Conservation (phyloP, 208 protist genomes). For the Acanthamoeba healyi region DNA sequence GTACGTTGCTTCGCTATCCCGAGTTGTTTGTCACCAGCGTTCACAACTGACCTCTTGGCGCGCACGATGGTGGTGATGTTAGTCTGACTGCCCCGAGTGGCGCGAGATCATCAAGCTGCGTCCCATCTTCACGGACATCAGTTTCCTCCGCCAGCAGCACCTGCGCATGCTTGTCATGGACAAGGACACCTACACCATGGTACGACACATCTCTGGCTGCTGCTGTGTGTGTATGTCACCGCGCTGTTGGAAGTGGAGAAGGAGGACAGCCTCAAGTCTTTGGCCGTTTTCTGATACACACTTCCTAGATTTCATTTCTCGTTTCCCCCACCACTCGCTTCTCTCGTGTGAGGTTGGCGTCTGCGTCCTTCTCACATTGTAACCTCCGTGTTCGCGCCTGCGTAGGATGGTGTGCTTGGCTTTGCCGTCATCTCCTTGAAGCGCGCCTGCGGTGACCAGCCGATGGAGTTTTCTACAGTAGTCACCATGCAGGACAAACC, state of each 20-base stretch:
- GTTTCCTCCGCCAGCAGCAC: conserved; percentile 24
- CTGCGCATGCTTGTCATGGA: conserved; percentile 10
- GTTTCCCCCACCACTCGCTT: too few species aligned
- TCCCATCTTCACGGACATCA: conserved; percentile 37
- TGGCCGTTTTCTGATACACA: background rate
- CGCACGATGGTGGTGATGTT: too few species aligned
- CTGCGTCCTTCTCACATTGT: too few species aligned
- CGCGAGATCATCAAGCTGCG: conserved; percentile 34
- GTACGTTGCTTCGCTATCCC: too few species aligned
- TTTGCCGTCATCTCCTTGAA: conserved; percentile 42
- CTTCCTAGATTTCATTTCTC: conserved; percentile 7
- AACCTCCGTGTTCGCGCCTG: too few species aligned
- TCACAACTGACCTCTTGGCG: too few species aligned
- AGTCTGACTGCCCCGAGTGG: conserved; percentile 45
- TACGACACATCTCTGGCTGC: background rate
- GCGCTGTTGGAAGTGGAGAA: background rate
- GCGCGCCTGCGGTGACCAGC: conserved; percentile 10
- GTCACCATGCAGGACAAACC: background rate
- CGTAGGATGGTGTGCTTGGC: conserved; percentile 14
- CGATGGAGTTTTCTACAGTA: background rate
- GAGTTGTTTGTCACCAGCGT: too few species aligned
- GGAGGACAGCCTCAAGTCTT: background rate
- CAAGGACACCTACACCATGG: conserved; percentile 15
- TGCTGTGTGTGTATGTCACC: too few species aligned
- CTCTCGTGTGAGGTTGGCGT: too few species aligned